Conservation (phyloP, 257 asterid species). For the Salvia rosmarinus region DNA sequence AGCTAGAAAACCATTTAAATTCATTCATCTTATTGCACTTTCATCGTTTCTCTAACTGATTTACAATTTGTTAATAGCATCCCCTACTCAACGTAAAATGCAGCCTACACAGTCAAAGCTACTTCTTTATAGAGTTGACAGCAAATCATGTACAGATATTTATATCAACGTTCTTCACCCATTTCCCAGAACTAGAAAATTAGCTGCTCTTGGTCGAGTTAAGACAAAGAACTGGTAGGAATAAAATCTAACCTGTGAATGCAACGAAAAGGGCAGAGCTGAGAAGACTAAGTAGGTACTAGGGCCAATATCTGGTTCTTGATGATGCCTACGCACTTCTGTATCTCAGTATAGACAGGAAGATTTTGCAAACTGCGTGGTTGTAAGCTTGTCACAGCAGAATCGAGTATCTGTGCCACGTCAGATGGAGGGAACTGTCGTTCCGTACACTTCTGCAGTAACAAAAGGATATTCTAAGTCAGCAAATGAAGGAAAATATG, state of each 20-base stretch:
- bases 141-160: conserved; percentile 29
- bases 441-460: conserved; percentile 88
- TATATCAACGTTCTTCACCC: conserved; percentile 33
- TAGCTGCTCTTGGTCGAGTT: conserved; percentile 25
- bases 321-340: conserved; percentile 93
- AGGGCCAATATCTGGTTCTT: conserved; percentile 93
- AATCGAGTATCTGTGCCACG: conserved; percentile 87
- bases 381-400: conserved; percentile 78
- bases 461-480: neutral
- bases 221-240: conserved; percentile 16
- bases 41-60: conserved; percentile 27
- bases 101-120: conserved; percentile 29
- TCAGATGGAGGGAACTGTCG: conserved; percentile 92
- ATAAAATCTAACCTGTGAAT: conserved; percentile 29
- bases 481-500: conserved; percentile 13
- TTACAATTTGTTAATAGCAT: conserved; percentile 34
- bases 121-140: conserved; percentile 27
- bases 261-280: neutral
- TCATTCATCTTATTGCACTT: conserved; percentile 34
- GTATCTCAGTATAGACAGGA: conserved; percentile 80
- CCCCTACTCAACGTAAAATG: conserved; percentile 26
- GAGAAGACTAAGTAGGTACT: conserved; percentile 62
- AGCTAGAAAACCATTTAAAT: conserved; percentile 5
- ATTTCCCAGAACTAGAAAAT: conserved; percentile 27
- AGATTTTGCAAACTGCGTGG: conserved; percentile 81